Evolutionary conservation across 176 grass and related monocot genomes (phyloP).

Genomic region (Juncus inflexus): DNA sequence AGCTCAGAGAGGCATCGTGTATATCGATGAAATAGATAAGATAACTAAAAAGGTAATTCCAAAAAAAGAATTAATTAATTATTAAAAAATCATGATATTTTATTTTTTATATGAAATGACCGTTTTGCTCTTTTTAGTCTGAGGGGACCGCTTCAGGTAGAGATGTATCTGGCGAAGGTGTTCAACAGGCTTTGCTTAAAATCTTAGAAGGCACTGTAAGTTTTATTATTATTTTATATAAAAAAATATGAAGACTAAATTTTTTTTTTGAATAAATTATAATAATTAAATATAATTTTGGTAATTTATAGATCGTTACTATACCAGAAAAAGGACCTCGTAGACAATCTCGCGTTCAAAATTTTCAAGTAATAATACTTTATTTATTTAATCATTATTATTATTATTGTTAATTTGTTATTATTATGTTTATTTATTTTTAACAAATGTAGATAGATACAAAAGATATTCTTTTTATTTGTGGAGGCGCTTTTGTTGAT

Average conservation of each 20-base stretch:
- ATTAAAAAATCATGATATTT: neutral
- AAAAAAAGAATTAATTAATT: neutral
- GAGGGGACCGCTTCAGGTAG: conserved; percentile 81
- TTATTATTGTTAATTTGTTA: conserved; percentile 12
- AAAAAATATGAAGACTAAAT: conserved; percentile 3
- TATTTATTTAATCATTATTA: too few relatives aligned
- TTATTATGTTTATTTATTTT: conserved; percentile 17
- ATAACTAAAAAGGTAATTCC: conserved; percentile 74
- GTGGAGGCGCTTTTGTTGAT: conserved; percentile 95
- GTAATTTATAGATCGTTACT: conserved; percentile 64
- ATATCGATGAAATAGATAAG: conserved; percentile 99
- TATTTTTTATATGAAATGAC: neutral
- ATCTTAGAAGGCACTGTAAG: conserved; percentile 99
- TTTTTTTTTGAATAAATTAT: conserved; percentile 7
- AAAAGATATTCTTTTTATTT: conserved; percentile 99
- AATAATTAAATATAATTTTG: conserved; percentile 16
- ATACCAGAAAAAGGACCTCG: conserved; percentile 87
- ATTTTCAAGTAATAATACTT: conserved; percentile 63
- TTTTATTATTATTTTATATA: conserved; percentile 13
- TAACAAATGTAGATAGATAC: conserved; percentile 77
- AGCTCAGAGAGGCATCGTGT: conserved; percentile 95
- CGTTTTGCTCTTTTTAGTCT: conserved; percentile 43
- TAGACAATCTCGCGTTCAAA: conserved; percentile 63
- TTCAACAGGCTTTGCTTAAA: conserved; percentile 96
- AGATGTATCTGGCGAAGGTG: conserved; percentile 99